Evolutionary conservation across 1,284 basidiomycete species (phyloP), one percentile per base, ranked within the genome.

Genomic region (Moesziomyces sp.): DNA sequence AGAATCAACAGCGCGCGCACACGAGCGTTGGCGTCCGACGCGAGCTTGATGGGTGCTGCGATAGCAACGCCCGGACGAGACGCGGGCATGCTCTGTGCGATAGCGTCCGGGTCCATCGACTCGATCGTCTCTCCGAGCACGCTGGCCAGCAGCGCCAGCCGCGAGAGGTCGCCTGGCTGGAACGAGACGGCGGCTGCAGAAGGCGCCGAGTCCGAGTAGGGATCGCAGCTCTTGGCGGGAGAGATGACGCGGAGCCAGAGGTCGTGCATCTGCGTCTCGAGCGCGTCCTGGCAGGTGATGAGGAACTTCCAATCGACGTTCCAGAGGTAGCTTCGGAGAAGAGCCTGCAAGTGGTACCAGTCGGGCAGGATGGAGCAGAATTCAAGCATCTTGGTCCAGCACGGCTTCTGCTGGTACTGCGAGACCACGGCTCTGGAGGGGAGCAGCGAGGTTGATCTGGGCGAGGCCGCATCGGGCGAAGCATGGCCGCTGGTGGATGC

Each of bases 231-330:
- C 51, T 64, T 55, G 18, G 56, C 54, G 14, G 67, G 72, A 14
- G 54, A 21, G 9, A 75, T 49, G 43, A 75, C 55, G 14, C 64
- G 55, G 35, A 50, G 28, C 44, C 54, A 71, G 7, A 75, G 54
- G 23, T 71, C 72, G 30, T 66, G 46, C 38, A 64, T 62, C 6
- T 64, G 56, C 13, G 30, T 42, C 23, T 75, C 63, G 10, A 75
- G 35, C 1, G 53, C 30, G 26, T 75, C 67, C 24, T 75, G 72
- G 4, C 46, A 21, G n/a, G 72, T 75, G 44, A 75, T 56, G 50
- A 64, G 50, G 28, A 75, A 67, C 52, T 67, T 71, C 72, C 72
- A 75, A 23, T 75, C 72, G n/a, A 75, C 64, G 24, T 75, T 38
- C 67, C 64, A 60, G 10, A 75, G 62, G 40, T 67, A 75, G 43